Base-by-base conservation (phyloP, 2,329 filamentous ascomycete genomes). In the Tolypocladium cylindrosporum region DNA sequence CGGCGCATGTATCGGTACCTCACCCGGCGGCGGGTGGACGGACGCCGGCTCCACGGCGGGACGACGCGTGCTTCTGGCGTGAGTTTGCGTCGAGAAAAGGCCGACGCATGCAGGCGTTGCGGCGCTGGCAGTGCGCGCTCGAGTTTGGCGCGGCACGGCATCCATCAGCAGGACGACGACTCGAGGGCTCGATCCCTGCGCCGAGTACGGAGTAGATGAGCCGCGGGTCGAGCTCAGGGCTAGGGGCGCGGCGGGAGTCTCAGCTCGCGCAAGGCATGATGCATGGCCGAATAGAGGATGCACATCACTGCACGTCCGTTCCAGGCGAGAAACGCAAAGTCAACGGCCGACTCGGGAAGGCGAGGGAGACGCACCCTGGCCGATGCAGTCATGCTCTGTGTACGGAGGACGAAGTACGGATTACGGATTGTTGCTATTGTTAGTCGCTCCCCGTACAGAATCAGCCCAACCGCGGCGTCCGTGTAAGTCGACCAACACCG, bases 1-100 rank as follows among this genome's bases (percentile, higher is more conserved):
- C 61, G 53, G 39, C 63, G 51, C 63, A 67, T 66, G 72, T 74
- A 72, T 58, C 58, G 48, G 57, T 61, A 64, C 63, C 57, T 57
- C 58, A 57, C 39, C 1, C 4, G 16, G 27, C 3, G 27, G 24
- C 36, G 24, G 21, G 14, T 11, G 27, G 6, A 27, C 24, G 24
- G 21, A 19, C 43, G 43, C 31, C 21, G 55, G 45, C 14, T 21
- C 31, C 45, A 27, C 16, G 48, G 13, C 24, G 48, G 48, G 24
- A 51, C 24, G 48, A 13, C 31, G 21, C 52, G 21, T 31, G 52
- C 43, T 31, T 4, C 43, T 19, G 37, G 52, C 21, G 21, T 54
- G 37, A 4, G 37, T 27, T 36, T 45, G 41, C 54, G 27, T 34
- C 24, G 40, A 34, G 14, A 9, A 21, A 50, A 3, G 14, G 27